These are phyloP conservation scores for Periconia sp. DNA, from an alignment of 2,329 filamentous ascomycete species.

Conservation along the genomic window DNA sequence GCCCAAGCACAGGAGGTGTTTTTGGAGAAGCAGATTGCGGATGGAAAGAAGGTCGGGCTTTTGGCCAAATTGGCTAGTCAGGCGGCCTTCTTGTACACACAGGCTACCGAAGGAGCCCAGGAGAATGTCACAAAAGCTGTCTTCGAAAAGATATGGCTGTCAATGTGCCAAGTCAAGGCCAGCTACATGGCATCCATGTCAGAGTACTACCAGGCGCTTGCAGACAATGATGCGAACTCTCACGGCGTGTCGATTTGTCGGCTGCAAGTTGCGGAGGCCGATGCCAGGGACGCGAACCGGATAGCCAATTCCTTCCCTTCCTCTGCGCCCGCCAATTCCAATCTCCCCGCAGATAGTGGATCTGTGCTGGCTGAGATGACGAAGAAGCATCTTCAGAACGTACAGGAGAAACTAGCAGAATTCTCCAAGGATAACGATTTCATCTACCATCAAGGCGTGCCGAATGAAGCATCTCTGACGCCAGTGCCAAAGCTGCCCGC, in stretches of 20 bases:
- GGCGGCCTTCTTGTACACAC: constrained; percentile 81
- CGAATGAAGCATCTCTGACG: constrained; percentile 77
- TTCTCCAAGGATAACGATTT: constrained; percentile 94
- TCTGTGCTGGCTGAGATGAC: constrained; percentile 74
- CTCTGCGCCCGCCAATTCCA: constrained; percentile 77
- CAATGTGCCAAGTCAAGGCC: constrained; percentile 83
- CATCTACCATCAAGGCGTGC: constrained; percentile 93
- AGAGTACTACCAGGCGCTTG: constrained; percentile 89
- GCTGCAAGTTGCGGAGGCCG: constrained; percentile 75
- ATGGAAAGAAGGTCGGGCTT: constrained; percentile 89
- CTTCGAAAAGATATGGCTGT: constrained; percentile 92
- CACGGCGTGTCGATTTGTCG: constrained; percentile 84
- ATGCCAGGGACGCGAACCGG: constrained; percentile 76
- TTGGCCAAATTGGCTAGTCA: constrained; percentile 93
- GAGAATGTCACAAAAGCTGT: constrained; percentile 89
- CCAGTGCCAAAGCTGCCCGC: constrained; percentile 89
- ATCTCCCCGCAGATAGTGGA: constrained; percentile 79
- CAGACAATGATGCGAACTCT: constrained; percentile 85
- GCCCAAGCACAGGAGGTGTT: constrained; percentile 98
- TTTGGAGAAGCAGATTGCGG: constrained; percentile 89
- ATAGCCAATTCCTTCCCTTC: constrained; percentile 78
- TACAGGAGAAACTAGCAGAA: constrained; percentile 77
- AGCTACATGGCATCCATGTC: constrained; percentile 82
- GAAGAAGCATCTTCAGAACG: constrained; percentile 76
- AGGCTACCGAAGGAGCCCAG: constrained; percentile 86